These are phyloP conservation scores for Pythium rishiriense DNA, from an alignment of 352 stramenopile species.

Conservation along the genomic window DNA sequence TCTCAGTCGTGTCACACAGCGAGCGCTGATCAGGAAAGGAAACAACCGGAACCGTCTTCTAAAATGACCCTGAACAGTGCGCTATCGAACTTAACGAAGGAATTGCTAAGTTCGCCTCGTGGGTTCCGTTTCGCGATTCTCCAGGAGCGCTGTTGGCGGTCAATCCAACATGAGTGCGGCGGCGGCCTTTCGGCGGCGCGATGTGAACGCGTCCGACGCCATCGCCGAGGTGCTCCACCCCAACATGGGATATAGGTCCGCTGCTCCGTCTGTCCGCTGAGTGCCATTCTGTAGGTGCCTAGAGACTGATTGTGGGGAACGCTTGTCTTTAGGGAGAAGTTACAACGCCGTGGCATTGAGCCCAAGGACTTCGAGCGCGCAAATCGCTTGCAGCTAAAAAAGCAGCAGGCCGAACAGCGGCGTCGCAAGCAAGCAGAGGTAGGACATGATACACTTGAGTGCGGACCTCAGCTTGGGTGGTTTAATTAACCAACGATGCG, in stretches of 20 bases:
- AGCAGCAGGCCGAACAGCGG: conserved; percentile 58
- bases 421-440: conserved; percentile 50
- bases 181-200: conserved; percentile 50
- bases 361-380: conserved; percentile 65
- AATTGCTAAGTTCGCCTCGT: conserved; percentile 2
- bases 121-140: conserved; percentile 13
- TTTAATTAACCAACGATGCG: not conserved
- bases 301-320: not conserved
- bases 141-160: not conserved
- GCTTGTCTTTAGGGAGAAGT: conserved; percentile 43
- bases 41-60: conserved; percentile 13
- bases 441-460: not conserved
- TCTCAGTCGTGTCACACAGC: conserved; percentile 21
- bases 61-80: conserved; percentile 2
- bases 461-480: too few relatives aligned
- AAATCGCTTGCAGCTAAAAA: conserved; percentile 66
- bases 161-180: conserved; percentile 37
- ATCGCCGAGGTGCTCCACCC: conserved; percentile 66
- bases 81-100: conserved; percentile 1
- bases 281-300: not conserved
- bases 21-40: conserved; percentile 26
- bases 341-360: conserved; percentile 48
- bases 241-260: conserved; percentile 55
- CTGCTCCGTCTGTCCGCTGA: not conserved
- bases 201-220: conserved; percentile 70